phyloP scores from a whole-genome alignment of 345 rosid genomes.

The Eucalyptus curtisii region DNA sequence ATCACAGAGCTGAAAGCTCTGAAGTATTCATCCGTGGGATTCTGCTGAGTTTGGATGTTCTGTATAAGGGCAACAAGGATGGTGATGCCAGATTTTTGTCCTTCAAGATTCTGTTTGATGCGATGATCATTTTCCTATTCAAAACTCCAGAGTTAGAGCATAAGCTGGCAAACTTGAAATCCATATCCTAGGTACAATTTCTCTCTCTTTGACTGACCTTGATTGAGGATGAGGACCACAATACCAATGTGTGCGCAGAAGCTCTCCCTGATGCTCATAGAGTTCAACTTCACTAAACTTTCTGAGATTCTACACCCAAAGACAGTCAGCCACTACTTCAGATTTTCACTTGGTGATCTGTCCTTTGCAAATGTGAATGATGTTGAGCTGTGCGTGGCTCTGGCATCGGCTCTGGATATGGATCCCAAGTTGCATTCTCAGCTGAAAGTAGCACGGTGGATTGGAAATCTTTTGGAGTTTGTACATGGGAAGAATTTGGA shows the following conservation, averaged over 20 bases:
- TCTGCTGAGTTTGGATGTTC: constrained; percentile 63
- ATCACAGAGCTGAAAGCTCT: constrained; percentile 12
- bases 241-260: constrained; percentile 87
- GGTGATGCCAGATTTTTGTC: constrained; percentile 86
- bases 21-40: constrained; percentile 42
- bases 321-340: too few species aligned
- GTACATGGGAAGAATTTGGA: constrained; percentile 74
- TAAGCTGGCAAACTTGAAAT: constrained; percentile 35
- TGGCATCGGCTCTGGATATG: rapidly evolving
- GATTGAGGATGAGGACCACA: constrained; percentile 75
- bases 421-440: too few species aligned
- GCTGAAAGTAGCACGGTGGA: rapidly evolving
- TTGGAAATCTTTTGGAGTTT: constrained; percentile 24
- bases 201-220: constrained; percentile 76
- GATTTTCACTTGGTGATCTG: too few species aligned
- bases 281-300: too few species aligned
- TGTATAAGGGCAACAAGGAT: constrained; percentile 78
- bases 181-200: constrained; percentile 65
- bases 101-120: constrained; percentile 77
- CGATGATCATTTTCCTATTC: constrained; percentile 49
- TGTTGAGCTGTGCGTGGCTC: too few species aligned
- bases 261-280: constrained; percentile 75
- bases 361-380: too few species aligned
- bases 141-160: constrained; percentile 43
- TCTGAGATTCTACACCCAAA: too few species aligned